Evolutionary conservation across 1,284 basidiomycete genomes (phyloP).

Genomic region (Ustilago hordei): DNA sequence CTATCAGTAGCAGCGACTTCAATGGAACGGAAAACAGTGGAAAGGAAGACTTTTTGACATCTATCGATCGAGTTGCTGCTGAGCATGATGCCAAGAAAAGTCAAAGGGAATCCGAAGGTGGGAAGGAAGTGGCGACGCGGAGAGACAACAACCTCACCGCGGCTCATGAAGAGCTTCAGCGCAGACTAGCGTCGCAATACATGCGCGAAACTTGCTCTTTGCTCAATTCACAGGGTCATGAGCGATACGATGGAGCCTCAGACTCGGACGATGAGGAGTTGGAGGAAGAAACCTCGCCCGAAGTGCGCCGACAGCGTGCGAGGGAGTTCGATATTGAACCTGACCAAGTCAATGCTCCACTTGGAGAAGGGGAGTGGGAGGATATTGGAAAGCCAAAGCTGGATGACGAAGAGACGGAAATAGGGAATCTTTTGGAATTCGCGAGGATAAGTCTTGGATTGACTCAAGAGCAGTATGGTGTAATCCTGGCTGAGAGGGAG

Average conservation of each 20-base stretch:
- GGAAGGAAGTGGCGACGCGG: slow-evolving; percentile 7
- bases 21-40: background rate
- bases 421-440: slow-evolving; percentile 51
- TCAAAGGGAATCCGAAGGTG: background rate
- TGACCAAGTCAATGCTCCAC: slow-evolving; percentile 12
- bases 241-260: slow-evolving; percentile 44
- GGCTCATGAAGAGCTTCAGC: slow-evolving; percentile 29
- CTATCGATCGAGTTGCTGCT: slow-evolving; percentile 35
- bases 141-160: slow-evolving; percentile 19
- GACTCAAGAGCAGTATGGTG: slow-evolving; percentile 47
- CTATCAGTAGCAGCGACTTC: background rate
- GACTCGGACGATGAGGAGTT: slow-evolving; percentile 47
- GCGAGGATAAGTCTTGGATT: slow-evolving; percentile 52
- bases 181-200: slow-evolving; percentile 41
- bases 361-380: slow-evolving; percentile 7
- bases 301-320: slow-evolving; percentile 22
- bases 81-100: background rate
- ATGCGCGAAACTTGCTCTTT: slow-evolving; percentile 36
- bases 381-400: slow-evolving; percentile 13
- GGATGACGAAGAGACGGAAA: slow-evolving; percentile 43
- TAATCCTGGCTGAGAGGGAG: slow-evolving; percentile 45
- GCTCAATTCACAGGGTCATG: slow-evolving; percentile 33
- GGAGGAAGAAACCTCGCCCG: slow-evolving; percentile 36
- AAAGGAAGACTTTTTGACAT: slow-evolving; percentile 21
- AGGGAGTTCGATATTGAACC: slow-evolving; percentile 37